phyloP scores from a whole-genome alignment of 768 basidiomycete genomes.

The Podaxis pistillaris region DNA sequence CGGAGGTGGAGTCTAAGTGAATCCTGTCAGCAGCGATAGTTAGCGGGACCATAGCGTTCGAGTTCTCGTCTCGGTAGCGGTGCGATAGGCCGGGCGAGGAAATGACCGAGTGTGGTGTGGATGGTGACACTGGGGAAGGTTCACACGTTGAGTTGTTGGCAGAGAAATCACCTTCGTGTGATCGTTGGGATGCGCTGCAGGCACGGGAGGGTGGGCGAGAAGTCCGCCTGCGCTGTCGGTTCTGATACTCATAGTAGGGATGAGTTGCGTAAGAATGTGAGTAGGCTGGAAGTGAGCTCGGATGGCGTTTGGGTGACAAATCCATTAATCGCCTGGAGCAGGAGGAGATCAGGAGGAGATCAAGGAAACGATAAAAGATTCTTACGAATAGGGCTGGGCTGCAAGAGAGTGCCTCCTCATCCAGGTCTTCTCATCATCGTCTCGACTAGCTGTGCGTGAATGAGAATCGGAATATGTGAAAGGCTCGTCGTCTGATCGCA shows the following conservation, averaged over 20 bases:
- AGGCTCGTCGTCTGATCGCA: conserved; percentile 53
- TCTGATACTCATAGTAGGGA: conserved; percentile 20
- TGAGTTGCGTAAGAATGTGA: conserved; percentile 24
- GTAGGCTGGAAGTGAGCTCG: conserved; percentile 29
- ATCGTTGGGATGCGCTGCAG: conserved; percentile 20
- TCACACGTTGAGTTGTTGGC: conserved; percentile 48
- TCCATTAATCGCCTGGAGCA: conserved; percentile 22
- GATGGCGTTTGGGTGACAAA: conserved; percentile 21
- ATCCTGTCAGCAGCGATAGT: conserved; percentile 14
- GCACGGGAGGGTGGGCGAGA: conserved; percentile 10
- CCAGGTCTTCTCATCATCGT: conserved; percentile 29
- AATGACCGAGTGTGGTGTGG: conserved; percentile 48
- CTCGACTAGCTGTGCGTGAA: conserved; percentile 20
- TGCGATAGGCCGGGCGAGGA: conserved; percentile 19
- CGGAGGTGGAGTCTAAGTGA: conserved; percentile 7
- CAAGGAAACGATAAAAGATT: neutral
- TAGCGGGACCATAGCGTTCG: conserved; percentile 1
- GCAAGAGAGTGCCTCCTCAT: conserved; percentile 44
- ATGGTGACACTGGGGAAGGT: conserved; percentile 53
- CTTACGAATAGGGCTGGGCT: conserved; percentile 30
- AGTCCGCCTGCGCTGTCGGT: conserved; percentile 1
- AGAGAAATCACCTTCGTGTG: conserved; percentile 30
- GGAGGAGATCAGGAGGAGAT: conserved; percentile 9
- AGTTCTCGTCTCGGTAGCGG: conserved; percentile 11
- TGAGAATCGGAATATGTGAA: conserved; percentile 17